Evolutionary conservation across 1,284 basidiomycete genomes (phyloP).

Genomic region (Ustilago xerochloae): DNA sequence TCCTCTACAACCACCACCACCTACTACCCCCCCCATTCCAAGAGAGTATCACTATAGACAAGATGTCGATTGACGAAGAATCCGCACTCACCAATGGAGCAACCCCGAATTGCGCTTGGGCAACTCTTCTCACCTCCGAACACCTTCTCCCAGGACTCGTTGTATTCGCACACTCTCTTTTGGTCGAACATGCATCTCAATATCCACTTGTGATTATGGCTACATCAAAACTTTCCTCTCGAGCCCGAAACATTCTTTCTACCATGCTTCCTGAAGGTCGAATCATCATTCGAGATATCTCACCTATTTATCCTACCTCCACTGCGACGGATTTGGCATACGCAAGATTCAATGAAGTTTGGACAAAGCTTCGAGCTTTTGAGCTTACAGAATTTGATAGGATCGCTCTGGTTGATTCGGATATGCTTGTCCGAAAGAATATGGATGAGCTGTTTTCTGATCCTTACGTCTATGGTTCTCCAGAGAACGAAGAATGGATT

Average conservation of each 20-base stretch:
- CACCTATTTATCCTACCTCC: slow-evolving; percentile 37
- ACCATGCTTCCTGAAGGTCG: slow-evolving; percentile 28
- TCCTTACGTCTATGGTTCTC: slow-evolving; percentile 63
- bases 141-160: slow-evolving; percentile 55
- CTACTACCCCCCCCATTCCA: not conserved
- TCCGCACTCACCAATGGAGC: not conserved
- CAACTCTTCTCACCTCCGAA: slow-evolving; percentile 59
- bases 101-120: slow-evolving; percentile 45
- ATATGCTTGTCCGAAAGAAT: slow-evolving; percentile 86
- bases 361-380: slow-evolving; percentile 66
- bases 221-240: slow-evolving; percentile 35
- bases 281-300: slow-evolving; percentile 40
- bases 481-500: slow-evolving; percentile 73
- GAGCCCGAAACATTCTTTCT: slow-evolving; percentile 27
- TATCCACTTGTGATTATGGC: slow-evolving; percentile 61
- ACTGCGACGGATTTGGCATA: slow-evolving; percentile 27
- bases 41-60: not conserved
- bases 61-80: slow-evolving; percentile 33
- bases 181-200: slow-evolving; percentile 35
- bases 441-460: slow-evolving; percentile 87
- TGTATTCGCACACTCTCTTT: slow-evolving; percentile 54
- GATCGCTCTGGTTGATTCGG: slow-evolving; percentile 85
- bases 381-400: slow-evolving; percentile 72
- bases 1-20: not conserved
- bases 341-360: slow-evolving; percentile 61